Evolutionary conservation across 331 rosid genomes (phyloP).

Genomic region (Saraca asoca): DNA sequence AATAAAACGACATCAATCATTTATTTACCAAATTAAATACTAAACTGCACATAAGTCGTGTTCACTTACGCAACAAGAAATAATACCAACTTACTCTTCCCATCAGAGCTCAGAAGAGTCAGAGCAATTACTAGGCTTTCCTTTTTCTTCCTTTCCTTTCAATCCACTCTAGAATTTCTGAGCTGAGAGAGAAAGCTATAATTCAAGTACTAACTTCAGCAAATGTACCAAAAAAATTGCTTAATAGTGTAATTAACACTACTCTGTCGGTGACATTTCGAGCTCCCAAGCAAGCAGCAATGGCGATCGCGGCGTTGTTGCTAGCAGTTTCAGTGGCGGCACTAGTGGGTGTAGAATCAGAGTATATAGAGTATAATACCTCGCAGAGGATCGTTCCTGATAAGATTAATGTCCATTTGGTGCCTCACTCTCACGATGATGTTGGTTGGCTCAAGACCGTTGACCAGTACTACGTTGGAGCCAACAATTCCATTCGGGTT

Average conservation of each 20-base stretch:
- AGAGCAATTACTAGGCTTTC: neutral
- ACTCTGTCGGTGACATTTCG: neutral
- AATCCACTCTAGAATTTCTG: neutral
- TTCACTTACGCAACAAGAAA: too few relatives aligned
- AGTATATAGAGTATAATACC: slow-evolving; percentile 64
- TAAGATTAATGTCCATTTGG: slow-evolving; percentile 81
- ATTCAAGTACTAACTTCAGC: too few relatives aligned
- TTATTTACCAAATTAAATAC: too few relatives aligned
- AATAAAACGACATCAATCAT: too few relatives aligned
- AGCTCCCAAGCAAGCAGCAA: slow-evolving; percentile 13
- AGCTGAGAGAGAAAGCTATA: neutral
- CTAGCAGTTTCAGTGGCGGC: slow-evolving; percentile 35
- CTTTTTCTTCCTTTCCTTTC: neutral
- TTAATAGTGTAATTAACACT: neutral
- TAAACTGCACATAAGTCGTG: too few relatives aligned
- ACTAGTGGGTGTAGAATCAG: slow-evolving; percentile 40
- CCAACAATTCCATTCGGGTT: slow-evolving; percentile 84
- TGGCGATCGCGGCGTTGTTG: slow-evolving; percentile 32
- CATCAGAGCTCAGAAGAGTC: neutral
- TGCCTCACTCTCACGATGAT: slow-evolving; percentile 88
- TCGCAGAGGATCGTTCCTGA: slow-evolving; percentile 57
- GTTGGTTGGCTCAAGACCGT: slow-evolving; percentile 94
- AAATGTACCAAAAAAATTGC: neutral
- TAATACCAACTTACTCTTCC: too few relatives aligned
- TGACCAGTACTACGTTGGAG: slow-evolving; percentile 91